Evolutionary conservation across 345 rosid genomes (phyloP).

Genomic region (sweet orange (Citrus sinensis)): DNA sequence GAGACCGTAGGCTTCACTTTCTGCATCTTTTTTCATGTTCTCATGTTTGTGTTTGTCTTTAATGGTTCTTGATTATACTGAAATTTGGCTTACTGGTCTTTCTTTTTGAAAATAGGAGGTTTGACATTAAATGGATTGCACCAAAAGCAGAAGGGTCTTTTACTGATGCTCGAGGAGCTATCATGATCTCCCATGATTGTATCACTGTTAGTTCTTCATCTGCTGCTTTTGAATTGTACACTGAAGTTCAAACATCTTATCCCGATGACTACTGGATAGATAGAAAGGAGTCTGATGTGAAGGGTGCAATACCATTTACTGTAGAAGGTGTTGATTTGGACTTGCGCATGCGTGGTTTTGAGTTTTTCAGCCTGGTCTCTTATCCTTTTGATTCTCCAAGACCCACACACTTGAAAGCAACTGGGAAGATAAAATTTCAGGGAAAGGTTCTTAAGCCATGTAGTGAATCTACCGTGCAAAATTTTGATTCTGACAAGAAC

Average conservation of each 20-base stretch:
- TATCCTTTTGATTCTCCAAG: slow-evolving; percentile 95
- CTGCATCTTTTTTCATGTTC: slow-evolving; percentile 9
- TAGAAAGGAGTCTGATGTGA: slow-evolving; percentile 34
- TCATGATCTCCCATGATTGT: slow-evolving; percentile 82
- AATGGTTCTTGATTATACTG: slow-evolving; percentile 11
- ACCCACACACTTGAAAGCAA: slow-evolving; percentile 89
- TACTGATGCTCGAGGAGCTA: slow-evolving; percentile 95
- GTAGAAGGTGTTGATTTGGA: slow-evolving; percentile 94
- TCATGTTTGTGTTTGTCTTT: slow-evolving; percentile 13
- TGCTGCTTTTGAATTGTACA: slow-evolving; percentile 76
- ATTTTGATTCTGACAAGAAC: slow-evolving; percentile 27
- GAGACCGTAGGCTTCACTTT: slow-evolving; percentile 68
- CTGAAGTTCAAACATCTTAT: slow-evolving; percentile 78
- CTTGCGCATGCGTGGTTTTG: slow-evolving; percentile 94
- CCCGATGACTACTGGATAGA: slow-evolving; percentile 52
- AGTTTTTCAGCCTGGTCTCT: slow-evolving; percentile 81
- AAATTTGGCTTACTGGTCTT: slow-evolving; percentile 11
- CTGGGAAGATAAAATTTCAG: slow-evolving; percentile 85
- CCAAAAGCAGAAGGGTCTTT: slow-evolving; percentile 98
- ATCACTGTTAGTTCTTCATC: slow-evolving; percentile 81
- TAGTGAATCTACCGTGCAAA: slow-evolving; percentile 24
- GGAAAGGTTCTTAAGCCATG: slow-evolving; percentile 62
- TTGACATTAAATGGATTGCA: slow-evolving; percentile 93
- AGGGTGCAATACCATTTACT: slow-evolving; percentile 51
- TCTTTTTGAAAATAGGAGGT: slow-evolving; percentile 63